Evolutionary conservation across 2,329 filamentous ascomycete species (phyloP), one percentile per base, ranked within the genome.

Genomic region (Arthroderma sp.): DNA sequence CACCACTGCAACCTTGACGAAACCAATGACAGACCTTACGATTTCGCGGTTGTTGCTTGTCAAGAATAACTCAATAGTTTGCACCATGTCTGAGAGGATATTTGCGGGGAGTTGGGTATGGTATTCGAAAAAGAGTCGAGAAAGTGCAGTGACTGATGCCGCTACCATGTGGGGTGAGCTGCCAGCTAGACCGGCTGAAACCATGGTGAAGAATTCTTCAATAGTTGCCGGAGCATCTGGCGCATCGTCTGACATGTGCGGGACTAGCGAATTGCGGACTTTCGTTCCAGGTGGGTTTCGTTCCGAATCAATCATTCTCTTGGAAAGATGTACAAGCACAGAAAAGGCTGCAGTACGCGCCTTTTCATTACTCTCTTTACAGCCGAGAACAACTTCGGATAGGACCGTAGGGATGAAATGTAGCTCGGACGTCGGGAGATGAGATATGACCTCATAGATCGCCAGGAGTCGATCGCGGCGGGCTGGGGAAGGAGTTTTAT

Each of bases 151-250:
- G 60, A 98, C 88, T n/a, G 85, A 87, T 0, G 91, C 91, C 5
- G 86, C 94, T 50, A 96, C 88, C 87, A 96, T 95, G 68, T 96
- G 89, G 30, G 91, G 88, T 7, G 87, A 89, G 55, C 81, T 83
- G 46, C 88, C 89, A 1, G 89, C 91, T 43, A 98, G 75, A 66
- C 91, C 91, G 40, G 91, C 91, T 53, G 85, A 94, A 29, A 96
- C 84, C 91, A 98, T 98, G 45, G 89, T 95, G 68, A 96, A 85
- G 66, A 87, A 96, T 63, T 96, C 91, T 57, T 96, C 89, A 33
- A 98, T 76, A 36, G 76, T 88, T 15, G 91, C 89, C 2, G 77
- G 72, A 3, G 82, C 87, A 30, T 80, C 71, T 2, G 85, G 81
- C 0, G 87, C 83, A 61, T 93, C 80, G 40, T 76, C 69, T 3